Evolutionary conservation across 352 stramenopile genomes (phyloP).

Genomic region (Pythium pectinolyticum): DNA sequence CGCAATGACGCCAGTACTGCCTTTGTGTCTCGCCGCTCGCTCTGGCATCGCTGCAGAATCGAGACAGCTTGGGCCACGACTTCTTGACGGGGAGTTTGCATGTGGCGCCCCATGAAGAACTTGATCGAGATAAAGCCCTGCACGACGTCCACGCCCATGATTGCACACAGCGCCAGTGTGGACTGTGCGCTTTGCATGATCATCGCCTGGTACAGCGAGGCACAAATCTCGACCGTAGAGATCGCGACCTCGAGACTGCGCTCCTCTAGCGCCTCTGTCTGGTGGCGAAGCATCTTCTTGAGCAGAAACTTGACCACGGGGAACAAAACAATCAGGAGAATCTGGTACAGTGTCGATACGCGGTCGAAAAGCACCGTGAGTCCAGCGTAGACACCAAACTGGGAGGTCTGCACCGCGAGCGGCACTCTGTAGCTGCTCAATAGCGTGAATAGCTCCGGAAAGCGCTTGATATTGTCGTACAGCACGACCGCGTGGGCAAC

Average conservation of each 20-base stretch:
- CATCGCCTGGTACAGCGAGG: slow-evolving; percentile 28
- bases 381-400: slow-evolving; percentile 12
- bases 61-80: background rate
- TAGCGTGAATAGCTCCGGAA: background rate
- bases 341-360: slow-evolving; percentile 1
- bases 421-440: slow-evolving; percentile 5
- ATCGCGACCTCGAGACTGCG: slow-evolving; percentile 18
- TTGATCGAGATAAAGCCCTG: slow-evolving; percentile 16
- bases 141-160: slow-evolving; percentile 24
- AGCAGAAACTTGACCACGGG: slow-evolving; percentile 20
- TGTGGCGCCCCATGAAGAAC: slow-evolving; percentile 18
- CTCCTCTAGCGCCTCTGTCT: slow-evolving; percentile 1
- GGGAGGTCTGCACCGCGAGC: slow-evolving; percentile 1
- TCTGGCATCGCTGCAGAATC: slow-evolving; percentile 10
- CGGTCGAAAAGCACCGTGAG: slow-evolving; percentile 21
- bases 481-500: slow-evolving; percentile 10
- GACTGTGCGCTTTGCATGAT: slow-evolving; percentile 22
- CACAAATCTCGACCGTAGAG: slow-evolving; percentile 25
- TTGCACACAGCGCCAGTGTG: slow-evolving; percentile 4
- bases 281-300: slow-evolving; percentile 9
- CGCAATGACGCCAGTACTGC: background rate
- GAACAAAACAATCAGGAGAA: slow-evolving; percentile 16
- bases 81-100: slow-evolving; percentile 2
- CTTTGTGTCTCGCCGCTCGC: background rate
- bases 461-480: background rate